Percentiles rank a stretch among this genome's conserved stretches.
phyloP scores from a whole-genome alignment of 768 basidiomycete genomes.

The Dioszegia aurantiaca region DNA sequence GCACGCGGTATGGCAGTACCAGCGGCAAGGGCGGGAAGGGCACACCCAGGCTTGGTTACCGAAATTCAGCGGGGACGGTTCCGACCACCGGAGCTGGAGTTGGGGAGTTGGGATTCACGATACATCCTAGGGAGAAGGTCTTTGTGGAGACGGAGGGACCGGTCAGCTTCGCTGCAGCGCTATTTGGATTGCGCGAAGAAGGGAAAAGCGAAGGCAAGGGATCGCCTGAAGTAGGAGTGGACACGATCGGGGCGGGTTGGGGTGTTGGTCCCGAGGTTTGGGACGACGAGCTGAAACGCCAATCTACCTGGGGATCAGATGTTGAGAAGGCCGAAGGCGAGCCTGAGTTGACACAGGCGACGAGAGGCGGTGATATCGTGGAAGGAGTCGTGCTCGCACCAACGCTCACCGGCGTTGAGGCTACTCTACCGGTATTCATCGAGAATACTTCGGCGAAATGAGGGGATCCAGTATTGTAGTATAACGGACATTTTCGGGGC shows the following conservation, averaged over 20 bases:
- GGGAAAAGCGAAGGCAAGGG: slow-evolving; percentile 9
- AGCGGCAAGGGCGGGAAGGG: background rate
- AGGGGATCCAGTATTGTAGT: too few species aligned
- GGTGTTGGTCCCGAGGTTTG: background rate
- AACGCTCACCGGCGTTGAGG: too few species aligned
- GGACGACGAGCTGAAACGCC: background rate
- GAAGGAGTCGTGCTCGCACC: too few species aligned
- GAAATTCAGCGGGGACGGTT: background rate
- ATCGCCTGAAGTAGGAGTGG: slow-evolving; percentile 6
- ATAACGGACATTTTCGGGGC: too few species aligned
- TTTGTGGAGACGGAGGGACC: slow-evolving; percentile 4
- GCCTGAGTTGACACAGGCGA: background rate
- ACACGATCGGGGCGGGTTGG: background rate
- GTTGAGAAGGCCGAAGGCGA: background rate
- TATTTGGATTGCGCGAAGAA: slow-evolving; percentile 17
- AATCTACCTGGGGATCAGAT: too few species aligned
- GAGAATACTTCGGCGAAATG: too few species aligned
- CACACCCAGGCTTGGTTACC: background rate
- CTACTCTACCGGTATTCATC: too few species aligned
- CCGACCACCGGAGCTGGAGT: background rate
- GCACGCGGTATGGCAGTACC: background rate
- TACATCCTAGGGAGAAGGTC: background rate
- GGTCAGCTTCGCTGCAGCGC: slow-evolving; percentile 13
- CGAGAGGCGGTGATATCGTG: background rate
- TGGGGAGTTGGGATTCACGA: background rate